Percentiles rank a stretch among this genome's conserved stretches.
Conservation (phyloP, 768 basidiomycete species). For the Suillus paluster region DNA sequence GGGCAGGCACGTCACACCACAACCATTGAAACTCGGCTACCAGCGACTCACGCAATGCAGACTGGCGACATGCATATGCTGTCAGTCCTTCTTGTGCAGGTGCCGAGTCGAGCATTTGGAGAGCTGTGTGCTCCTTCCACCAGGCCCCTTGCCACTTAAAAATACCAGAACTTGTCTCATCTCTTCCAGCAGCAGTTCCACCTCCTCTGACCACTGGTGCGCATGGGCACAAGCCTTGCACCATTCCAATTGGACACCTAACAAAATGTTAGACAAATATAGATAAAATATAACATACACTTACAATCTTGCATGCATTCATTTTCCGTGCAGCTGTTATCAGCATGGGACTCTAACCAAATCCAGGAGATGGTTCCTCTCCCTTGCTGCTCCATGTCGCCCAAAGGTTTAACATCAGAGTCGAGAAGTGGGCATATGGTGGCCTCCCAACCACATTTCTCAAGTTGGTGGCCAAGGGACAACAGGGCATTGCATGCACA, state of each 20-base stretch:
- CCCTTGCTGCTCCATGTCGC: conserved; percentile 4
- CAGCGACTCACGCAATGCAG: not conserved
- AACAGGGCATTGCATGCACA: conserved; percentile 7
- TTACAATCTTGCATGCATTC: not conserved
- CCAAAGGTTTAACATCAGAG: conserved; percentile 1
- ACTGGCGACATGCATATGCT: conserved; percentile 14
- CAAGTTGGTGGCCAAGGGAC: not conserved
- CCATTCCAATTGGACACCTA: conserved; percentile 23
- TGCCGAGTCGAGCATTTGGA: not conserved
- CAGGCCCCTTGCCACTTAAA: conserved; percentile 15
- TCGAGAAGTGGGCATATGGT: not conserved
- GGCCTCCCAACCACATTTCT: not conserved
- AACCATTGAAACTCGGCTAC: not conserved
- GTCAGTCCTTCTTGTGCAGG: not conserved
- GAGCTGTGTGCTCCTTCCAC: conserved; percentile 16
- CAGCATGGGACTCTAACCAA: not conserved
- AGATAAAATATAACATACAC: not conserved
- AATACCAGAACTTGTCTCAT: conserved; percentile 23
- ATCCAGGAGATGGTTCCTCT: conserved; percentile 10
- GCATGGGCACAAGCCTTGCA: conserved; percentile 20
- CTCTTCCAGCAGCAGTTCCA: conserved; percentile 26
- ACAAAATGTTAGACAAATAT: not conserved
- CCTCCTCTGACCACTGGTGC: conserved; percentile 23
- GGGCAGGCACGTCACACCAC: not conserved
- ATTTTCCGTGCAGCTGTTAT: not conserved